Evolutionary conservation across 768 basidiomycete genomes (phyloP).

Genomic region (Paxillus involutus): DNA sequence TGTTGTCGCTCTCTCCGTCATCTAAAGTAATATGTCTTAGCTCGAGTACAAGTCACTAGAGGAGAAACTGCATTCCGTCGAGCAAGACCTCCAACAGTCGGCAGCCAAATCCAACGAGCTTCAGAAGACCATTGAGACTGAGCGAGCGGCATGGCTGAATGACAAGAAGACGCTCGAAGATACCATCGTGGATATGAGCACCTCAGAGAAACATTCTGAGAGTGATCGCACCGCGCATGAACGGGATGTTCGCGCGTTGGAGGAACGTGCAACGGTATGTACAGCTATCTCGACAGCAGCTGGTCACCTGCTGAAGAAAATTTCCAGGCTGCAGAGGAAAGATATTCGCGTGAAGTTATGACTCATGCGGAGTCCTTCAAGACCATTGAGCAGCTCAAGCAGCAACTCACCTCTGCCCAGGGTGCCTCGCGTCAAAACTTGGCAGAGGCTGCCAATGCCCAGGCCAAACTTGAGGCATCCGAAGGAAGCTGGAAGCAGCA

Average conservation of each 20-base stretch:
- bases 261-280: slow-evolving; percentile 66
- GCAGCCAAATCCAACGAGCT: slow-evolving; percentile 53
- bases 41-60: slow-evolving; percentile 63
- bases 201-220: slow-evolving; percentile 67
- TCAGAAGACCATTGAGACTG: slow-evolving; percentile 64
- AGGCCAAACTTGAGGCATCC: slow-evolving; percentile 67
- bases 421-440: slow-evolving; percentile 55
- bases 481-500: slow-evolving; percentile 83
- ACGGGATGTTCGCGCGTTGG: slow-evolving; percentile 62
- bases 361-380: slow-evolving; percentile 87
- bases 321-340: slow-evolving; percentile 68
- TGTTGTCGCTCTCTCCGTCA: neutral
- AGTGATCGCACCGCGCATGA: slow-evolving; percentile 64
- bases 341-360: slow-evolving; percentile 79
- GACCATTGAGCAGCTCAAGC: slow-evolving; percentile 59
- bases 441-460: slow-evolving; percentile 69
- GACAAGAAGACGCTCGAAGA: slow-evolving; percentile 85
- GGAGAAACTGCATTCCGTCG: slow-evolving; percentile 54
- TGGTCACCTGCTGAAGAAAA: neutral
- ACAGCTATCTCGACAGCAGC: neutral
- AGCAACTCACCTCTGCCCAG: slow-evolving; percentile 56
- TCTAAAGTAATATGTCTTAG: slow-evolving; percentile 34
- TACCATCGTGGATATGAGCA: slow-evolving; percentile 77
- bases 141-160: slow-evolving; percentile 66
- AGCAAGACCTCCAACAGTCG: slow-evolving; percentile 53